Evolutionary conservation across 805 yeast genomes (phyloP).

Genomic region (Nakazawaea sp.): DNA sequence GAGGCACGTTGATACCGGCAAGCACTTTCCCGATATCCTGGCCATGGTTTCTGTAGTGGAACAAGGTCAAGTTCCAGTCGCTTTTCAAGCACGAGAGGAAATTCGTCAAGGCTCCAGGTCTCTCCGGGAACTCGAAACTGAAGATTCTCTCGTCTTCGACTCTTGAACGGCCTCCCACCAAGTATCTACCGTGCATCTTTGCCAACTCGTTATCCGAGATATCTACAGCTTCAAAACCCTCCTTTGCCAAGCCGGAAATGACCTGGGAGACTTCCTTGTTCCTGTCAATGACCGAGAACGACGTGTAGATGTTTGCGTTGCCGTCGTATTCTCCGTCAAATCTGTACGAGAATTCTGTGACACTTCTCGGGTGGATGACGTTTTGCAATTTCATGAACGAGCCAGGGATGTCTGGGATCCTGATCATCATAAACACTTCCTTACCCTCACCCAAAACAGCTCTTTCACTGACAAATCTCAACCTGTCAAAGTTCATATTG

Average conservation of each 20-base stretch:
- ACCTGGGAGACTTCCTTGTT: constrained; percentile 66
- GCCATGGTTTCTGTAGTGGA: constrained; percentile 97
- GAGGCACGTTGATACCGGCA: constrained; percentile 85
- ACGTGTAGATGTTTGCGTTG: constrained; percentile 76
- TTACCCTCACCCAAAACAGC: constrained; percentile 98
- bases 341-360: constrained; percentile 94
- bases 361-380: constrained; percentile 77
- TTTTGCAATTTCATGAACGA: constrained; percentile 74
- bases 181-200: constrained; percentile 90
- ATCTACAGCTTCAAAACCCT: constrained; percentile 73
- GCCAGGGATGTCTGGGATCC: constrained; percentile 91
- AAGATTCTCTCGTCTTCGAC: constrained; percentile 71
- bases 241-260: constrained; percentile 45
- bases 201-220: constrained; percentile 93
- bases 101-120: constrained; percentile 87
- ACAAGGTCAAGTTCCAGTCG: constrained; percentile 88
- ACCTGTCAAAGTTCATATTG: constrained; percentile 94
- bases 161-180: constrained; percentile 85
- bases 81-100: constrained; percentile 67
- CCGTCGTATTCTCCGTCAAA: constrained; percentile 38
- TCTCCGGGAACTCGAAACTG: constrained; percentile 93
- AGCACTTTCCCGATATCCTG: constrained; percentile 89
- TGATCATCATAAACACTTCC: constrained; percentile 85
- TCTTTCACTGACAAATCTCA: constrained; percentile 93
- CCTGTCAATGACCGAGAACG: constrained; percentile 78